Conservation (phyloP, 2,329 filamentous ascomycete species). For the Furcasterigmium sp. region DNA sequence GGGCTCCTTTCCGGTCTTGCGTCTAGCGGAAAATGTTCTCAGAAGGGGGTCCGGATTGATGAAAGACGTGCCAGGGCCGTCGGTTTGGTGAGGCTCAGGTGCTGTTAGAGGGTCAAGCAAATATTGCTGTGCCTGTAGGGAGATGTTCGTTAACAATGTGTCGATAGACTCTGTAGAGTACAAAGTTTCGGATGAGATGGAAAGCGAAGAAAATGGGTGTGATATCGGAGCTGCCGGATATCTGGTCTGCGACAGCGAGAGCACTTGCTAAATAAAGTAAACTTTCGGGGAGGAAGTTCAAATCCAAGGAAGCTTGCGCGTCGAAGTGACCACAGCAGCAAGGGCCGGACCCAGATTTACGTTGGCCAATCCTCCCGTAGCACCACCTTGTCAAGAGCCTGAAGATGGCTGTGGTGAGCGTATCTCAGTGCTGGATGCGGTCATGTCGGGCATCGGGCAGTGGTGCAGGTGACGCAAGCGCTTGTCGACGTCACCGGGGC, state of each 20-base stretch:
- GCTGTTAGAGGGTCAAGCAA: conserved; percentile 65
- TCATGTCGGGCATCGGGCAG: neutral
- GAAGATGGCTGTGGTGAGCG: no score
- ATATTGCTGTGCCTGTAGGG: conserved; percentile 54
- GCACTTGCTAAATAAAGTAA: neutral
- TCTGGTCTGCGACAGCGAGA: no score
- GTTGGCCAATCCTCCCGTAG: conserved; percentile 10
- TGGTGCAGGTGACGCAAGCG: neutral
- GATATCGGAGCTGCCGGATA: no score
- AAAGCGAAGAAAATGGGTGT: no score
- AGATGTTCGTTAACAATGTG: conserved; percentile 1
- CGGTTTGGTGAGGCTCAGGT: conserved; percentile 63
- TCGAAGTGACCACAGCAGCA: neutral
- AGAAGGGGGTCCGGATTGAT: conserved; percentile 25
- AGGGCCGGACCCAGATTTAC: conserved; percentile 12
- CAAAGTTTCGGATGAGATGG: neutral
- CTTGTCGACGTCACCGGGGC: neutral
- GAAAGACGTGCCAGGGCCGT: conserved; percentile 57
- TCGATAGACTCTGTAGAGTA: neutral
- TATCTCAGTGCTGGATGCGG: neutral
- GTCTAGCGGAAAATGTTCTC: conserved; percentile 15
- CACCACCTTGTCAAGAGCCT: no score
- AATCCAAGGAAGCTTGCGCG: conserved; percentile 2
- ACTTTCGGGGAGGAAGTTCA: neutral
- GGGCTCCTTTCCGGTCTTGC: conserved; percentile 13